Conservation (phyloP, 1,284 basidiomycete species). For the Thelephora terrestris region DNA sequence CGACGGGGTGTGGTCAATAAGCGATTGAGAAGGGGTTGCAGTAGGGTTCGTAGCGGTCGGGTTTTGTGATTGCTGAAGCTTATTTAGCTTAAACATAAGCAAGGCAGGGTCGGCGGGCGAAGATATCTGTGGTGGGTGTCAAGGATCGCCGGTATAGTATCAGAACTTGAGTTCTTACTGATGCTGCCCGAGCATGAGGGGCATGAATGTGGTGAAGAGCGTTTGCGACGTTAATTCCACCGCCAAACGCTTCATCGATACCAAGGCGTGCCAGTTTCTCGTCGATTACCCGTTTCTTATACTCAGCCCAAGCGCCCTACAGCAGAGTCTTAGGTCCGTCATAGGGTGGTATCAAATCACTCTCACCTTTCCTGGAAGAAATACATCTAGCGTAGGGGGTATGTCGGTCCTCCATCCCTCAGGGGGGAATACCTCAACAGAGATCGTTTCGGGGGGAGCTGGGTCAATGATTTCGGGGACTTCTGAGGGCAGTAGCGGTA, state of each 20-base stretch:
- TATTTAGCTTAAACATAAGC: constrained; percentile 71
- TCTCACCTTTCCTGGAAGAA: constrained; percentile 69
- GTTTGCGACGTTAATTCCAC: constrained; percentile 16
- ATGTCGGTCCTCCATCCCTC: constrained; percentile 45
- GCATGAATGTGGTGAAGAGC: constrained; percentile 50
- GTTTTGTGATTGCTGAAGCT: constrained; percentile 63
- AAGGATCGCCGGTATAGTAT: constrained; percentile 4
- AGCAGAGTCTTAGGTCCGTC: constrained; percentile 9
- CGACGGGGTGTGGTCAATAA: constrained; percentile 41
- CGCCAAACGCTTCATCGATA: constrained; percentile 54
- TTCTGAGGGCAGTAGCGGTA: constrained; percentile 37
- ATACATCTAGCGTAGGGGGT: constrained; percentile 64
- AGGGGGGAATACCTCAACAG: constrained; percentile 49
- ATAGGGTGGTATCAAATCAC: constrained; percentile 3
- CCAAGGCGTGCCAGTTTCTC: constrained; percentile 70
- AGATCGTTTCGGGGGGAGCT: constrained; percentile 36
- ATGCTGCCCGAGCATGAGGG: constrained; percentile 68
- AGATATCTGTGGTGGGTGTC: constrained; percentile 48
- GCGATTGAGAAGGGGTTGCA: constrained; percentile 53
- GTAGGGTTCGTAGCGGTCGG: constrained; percentile 42
- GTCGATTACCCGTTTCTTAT: constrained; percentile 62
- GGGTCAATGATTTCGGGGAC: constrained; percentile 27
- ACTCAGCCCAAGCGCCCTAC: constrained; percentile 60
- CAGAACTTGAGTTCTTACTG: constrained; percentile 40
- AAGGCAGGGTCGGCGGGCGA: constrained; percentile 75